Evolutionary conservation across 148 eudicot species (phyloP), one percentile per base, ranked within the genome.

Genomic region (Oxyria digyna): DNA sequence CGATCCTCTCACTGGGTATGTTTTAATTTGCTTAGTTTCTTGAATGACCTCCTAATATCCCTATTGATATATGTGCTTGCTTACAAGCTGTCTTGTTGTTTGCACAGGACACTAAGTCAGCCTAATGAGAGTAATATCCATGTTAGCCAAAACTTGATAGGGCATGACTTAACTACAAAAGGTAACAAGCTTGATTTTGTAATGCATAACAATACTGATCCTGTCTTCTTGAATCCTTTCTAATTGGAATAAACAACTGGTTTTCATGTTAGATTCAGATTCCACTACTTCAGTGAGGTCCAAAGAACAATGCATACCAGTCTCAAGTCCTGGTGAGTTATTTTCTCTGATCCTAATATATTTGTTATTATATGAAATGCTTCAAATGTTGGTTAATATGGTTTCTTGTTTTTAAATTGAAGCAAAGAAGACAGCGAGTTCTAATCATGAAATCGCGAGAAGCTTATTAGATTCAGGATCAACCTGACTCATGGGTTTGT

Each of bases 271-370:
- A 85, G 96, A 83, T 72, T 68, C 84, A 52, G 86, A 87, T 71
- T 68, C 95, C 9, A 75, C 83, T 64, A 78, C 89, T 75, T 79
- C 91, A 37, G 72, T 89, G 57, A 84, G 79, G 75, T 89, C 96
- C 71, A 71, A 84, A 62, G 79, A 88, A 32, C 81, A 87, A 82
- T 78, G 89, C 73, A 79, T 87, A 48, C 79, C 69, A 73, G 77
- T 93, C 8, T 62, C 81, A 31, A 93, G 96, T 75, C 98, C 98
- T 14, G 82, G 96, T 89, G 81, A 84, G 50, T 75, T 52, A 46
- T 26, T 55, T 8, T 45, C 18, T 14, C n/a, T 45, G 49, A 45
- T 45, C 31, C 24, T 21, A 35, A 35, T 2, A 1, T 21, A 1
- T 52, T 2, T 8, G 8, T 23, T 6, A 21, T 4, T 23, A 52